Conservation (phyloP, 208 protist species). For the Acanthamoeba quina region DNA sequence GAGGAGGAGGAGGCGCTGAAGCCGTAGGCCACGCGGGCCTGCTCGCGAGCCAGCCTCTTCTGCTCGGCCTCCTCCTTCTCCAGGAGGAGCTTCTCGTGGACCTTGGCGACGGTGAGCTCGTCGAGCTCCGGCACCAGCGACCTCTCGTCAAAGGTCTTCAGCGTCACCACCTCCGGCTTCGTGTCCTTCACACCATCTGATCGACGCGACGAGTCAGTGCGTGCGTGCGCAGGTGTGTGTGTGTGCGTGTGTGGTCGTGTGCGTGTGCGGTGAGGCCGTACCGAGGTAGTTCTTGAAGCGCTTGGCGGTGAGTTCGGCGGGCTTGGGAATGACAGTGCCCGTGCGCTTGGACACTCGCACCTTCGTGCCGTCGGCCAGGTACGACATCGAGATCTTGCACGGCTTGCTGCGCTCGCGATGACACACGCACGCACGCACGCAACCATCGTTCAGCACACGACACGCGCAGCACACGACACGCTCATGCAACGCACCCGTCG, state of each 20-base stretch:
- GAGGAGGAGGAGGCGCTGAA: not conserved
- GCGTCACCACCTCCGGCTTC: not conserved
- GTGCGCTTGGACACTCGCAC: conserved; percentile 47
- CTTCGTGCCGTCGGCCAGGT: conserved; percentile 33
- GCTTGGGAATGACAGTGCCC: conserved; percentile 66
- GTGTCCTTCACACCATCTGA: conserved; percentile 25
- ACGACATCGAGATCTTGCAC: not conserved
- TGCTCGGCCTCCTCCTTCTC: conserved; percentile 17
- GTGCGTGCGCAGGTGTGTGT: not conserved
- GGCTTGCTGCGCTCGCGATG: conserved; percentile 8
- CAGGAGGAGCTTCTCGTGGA: not conserved
- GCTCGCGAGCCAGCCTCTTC: not conserved
- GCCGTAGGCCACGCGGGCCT: not conserved
- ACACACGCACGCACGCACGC: not conserved
- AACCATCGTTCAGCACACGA: too few species aligned
- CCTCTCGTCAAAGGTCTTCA: conserved; percentile 49
- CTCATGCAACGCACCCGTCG: not conserved
- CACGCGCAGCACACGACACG: not conserved
- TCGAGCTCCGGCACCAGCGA: conserved; percentile 22
- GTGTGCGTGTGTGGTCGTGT: not conserved
- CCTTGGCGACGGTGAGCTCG: conserved; percentile 34
- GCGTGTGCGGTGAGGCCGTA: not conserved
- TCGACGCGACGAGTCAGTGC: not conserved
- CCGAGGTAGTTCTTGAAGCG: conserved; percentile 44
- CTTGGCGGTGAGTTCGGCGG: conserved; percentile 9